Evolutionary conservation across 768 basidiomycete genomes (phyloP).

Genomic region (Auricularia sp.): DNA sequence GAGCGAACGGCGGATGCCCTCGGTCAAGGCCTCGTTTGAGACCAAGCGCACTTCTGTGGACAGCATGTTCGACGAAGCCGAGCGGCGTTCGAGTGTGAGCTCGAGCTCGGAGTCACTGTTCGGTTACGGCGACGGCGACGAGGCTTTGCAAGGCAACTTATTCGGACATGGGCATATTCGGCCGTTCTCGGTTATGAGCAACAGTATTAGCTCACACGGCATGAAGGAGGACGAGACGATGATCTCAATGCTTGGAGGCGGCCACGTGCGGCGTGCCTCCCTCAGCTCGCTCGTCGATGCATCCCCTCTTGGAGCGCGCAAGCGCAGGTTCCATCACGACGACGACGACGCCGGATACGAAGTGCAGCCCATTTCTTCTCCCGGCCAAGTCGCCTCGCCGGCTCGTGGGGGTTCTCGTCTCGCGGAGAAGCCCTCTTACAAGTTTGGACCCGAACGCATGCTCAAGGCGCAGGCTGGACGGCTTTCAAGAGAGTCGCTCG

Average conservation of each 20-base stretch:
- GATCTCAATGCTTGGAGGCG: constrained; percentile 80
- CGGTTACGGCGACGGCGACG: constrained; percentile 30
- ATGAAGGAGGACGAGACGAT: constrained; percentile 67
- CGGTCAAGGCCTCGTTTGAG: neutral
- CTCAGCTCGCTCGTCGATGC: constrained; percentile 54
- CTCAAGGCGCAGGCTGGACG: constrained; percentile 51
- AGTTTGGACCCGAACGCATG: constrained; percentile 60
- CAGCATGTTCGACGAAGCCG: constrained; percentile 22
- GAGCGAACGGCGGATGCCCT: neutral
- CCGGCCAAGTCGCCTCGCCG: constrained; percentile 21
- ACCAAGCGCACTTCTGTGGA: constrained; percentile 3
- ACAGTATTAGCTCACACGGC: constrained; percentile 34
- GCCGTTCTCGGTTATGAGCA: constrained; percentile 55
- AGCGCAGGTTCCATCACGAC: constrained; percentile 40
- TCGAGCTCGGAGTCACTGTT: constrained; percentile 54
- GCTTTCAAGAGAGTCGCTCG: constrained; percentile 54
- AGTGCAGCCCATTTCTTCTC: neutral
- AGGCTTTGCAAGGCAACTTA: constrained; percentile 27
- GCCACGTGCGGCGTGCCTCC: constrained; percentile 59
- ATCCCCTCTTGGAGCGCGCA: constrained; percentile 56
- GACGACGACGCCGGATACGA: constrained; percentile 18
- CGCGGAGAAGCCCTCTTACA: constrained; percentile 45
- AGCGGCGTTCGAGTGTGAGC: constrained; percentile 23
- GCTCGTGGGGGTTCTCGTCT: constrained; percentile 31
- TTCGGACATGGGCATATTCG: constrained; percentile 46